Conservation (phyloP, 805 yeast species). For the Saccharomycopsis capsularis region DNA sequence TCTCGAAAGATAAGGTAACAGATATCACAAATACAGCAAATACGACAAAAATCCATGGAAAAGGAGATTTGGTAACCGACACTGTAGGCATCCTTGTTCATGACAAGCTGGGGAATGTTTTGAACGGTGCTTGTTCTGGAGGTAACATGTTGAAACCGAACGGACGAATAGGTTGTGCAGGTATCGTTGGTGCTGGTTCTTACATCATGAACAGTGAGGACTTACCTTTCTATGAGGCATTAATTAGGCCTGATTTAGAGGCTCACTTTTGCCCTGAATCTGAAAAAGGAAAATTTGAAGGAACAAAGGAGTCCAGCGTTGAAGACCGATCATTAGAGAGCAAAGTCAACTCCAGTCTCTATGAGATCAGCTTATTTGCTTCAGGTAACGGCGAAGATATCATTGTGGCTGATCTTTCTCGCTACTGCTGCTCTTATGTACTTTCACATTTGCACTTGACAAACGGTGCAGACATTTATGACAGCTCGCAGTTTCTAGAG, state of each 20-base stretch:
- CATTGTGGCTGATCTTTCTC: slow-evolving; percentile 36
- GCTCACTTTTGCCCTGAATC: neutral
- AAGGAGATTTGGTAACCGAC: slow-evolving; percentile 30
- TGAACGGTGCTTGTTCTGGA: slow-evolving; percentile 42
- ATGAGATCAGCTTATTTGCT: slow-evolving; percentile 28
- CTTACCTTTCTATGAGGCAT: slow-evolving; percentile 29
- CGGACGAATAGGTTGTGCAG: slow-evolving; percentile 51
- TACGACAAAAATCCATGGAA: too few relatives aligned
- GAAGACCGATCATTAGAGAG: neutral
- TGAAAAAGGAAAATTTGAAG: neutral
- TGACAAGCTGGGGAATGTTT: slow-evolving; percentile 18
- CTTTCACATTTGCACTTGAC: slow-evolving; percentile 12
- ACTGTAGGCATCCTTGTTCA: slow-evolving; percentile 38
- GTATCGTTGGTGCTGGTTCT: slow-evolving; percentile 40
- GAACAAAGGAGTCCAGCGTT: neutral
- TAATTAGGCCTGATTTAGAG: neutral
- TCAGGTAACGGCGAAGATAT: slow-evolving; percentile 57
- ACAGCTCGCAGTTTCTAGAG: slow-evolving; percentile 21
- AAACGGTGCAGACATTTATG: slow-evolving; percentile 13
- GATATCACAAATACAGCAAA: too few relatives aligned
- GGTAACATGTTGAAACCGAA: slow-evolving; percentile 44
- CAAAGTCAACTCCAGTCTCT: neutral
- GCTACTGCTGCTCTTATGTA: slow-evolving; percentile 25
- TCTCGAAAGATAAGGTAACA: too few relatives aligned
- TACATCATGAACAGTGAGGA: slow-evolving; percentile 25